Conservation (phyloP, 805 yeast genomes). For the Grigorovia transvaalensis region DNA sequence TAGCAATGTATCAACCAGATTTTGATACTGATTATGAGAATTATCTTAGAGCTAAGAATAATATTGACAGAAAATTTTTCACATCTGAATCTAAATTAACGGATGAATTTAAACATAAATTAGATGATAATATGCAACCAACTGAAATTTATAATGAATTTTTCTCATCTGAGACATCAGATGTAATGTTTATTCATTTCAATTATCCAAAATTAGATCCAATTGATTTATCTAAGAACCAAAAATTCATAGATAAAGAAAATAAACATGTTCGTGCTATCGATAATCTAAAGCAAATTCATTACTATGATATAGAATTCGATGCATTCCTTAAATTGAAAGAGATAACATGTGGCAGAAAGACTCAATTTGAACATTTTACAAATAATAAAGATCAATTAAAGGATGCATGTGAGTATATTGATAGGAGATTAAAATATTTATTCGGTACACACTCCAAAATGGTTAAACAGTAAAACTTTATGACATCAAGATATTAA, state of each 20-base stretch:
- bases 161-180: slow-evolving; percentile 2
- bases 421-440: slow-evolving; percentile 12
- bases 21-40: slow-evolving; percentile 48
- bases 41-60: slow-evolving; percentile 9
- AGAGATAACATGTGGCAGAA: slow-evolving; percentile 3
- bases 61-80: not conserved
- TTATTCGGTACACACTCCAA: slow-evolving; percentile 15
- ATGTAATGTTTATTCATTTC: slow-evolving; percentile 32
- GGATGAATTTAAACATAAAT: not conserved
- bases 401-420: slow-evolving; percentile 14
- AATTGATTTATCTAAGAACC: slow-evolving; percentile 11
- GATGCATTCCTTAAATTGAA: slow-evolving; percentile 4
- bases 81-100: not conserved
- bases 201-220: slow-evolving; percentile 35
- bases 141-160: not conserved
- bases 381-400: slow-evolving; percentile 7
- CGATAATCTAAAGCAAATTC: slow-evolving; percentile 8
- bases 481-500: not conserved
- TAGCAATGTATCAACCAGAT: slow-evolving; percentile 69
- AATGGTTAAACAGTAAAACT: not conserved
- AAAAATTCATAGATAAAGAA: slow-evolving; percentile 11
- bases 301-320: slow-evolving; percentile 21
- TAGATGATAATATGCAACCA: slow-evolving; percentile 1
- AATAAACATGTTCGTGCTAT: slow-evolving; percentile 11
- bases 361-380: slow-evolving; percentile 6